Conservation (phyloP, 2,329 filamentous ascomycete genomes). For the Exophiala dermatitidis region DNA sequence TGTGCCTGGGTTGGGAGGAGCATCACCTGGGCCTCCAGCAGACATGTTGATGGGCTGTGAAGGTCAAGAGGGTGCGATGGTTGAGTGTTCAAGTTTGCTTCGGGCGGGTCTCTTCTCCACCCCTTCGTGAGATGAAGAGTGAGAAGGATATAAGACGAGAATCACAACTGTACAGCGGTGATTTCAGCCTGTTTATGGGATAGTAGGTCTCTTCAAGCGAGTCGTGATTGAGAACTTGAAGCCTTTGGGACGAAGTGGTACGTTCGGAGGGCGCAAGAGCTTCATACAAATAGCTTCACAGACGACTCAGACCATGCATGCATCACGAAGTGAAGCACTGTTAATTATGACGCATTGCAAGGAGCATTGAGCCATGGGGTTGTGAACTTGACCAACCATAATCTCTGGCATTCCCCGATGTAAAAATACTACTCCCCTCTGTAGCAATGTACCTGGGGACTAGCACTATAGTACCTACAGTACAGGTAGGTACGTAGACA, state of each 20-base stretch:
- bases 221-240: no score
- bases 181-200: no score
- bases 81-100: no score
- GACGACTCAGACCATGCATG: neutral
- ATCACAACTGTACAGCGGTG: no score
- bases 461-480: no score
- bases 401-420: neutral
- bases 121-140: no score
- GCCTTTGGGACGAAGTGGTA: no score
- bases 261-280: neutral
- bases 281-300: neutral
- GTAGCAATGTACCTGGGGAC: neutral
- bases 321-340: neutral
- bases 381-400: neutral
- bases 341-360: neutral
- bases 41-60: conserved; percentile 1
- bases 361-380: neutral
- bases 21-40: conserved; percentile 7
- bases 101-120: no score
- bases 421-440: neutral
- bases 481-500: no score
- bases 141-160: no score
- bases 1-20: conserved; percentile 6
- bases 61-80: neutral
- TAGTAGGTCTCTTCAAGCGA: no score